Conservation (phyloP, 176 grass and related monocot species). For the Aegilops speltoides region DNA sequence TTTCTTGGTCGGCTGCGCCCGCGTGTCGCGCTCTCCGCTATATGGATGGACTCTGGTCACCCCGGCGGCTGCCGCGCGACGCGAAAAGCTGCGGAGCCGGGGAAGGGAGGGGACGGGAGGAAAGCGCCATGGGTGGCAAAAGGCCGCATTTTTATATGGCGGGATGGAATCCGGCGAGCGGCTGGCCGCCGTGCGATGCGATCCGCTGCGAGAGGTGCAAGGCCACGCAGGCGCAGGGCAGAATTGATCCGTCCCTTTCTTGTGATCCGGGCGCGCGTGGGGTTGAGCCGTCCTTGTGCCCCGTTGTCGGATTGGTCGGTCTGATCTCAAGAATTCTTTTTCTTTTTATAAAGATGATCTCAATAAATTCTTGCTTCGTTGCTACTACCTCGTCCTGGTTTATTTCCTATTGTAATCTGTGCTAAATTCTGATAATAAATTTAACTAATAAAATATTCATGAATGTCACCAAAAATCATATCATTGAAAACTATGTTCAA, state of each 20-base stretch:
- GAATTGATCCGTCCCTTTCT: background rate
- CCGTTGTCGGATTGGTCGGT: too few relatives aligned
- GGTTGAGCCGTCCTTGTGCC: too few relatives aligned
- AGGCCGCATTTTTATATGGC: background rate
- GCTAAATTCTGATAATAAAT: too few relatives aligned
- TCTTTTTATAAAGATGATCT: too few relatives aligned
- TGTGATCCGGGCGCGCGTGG: background rate
- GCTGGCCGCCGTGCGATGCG: background rate
- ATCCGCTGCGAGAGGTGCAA: background rate
- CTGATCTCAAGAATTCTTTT: too few relatives aligned
- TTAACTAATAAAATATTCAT: too few relatives aligned
- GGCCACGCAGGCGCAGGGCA: background rate
- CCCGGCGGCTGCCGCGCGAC: background rate
- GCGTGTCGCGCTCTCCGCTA: background rate
- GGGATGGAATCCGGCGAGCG: background rate
- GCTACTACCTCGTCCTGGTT: too few relatives aligned
- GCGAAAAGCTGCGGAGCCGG: background rate
- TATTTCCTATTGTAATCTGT: too few relatives aligned
- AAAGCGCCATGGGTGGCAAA: background rate
- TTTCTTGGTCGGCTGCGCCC: background rate
- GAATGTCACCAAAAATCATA: too few relatives aligned
- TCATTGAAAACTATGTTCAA: too few relatives aligned
- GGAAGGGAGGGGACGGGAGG: background rate
- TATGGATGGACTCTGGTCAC: background rate
- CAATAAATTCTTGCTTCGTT: too few relatives aligned